phyloP scores from a whole-genome alignment of 2,329 filamentous ascomycete genomes.

The Alternaria brassicicola region DNA sequence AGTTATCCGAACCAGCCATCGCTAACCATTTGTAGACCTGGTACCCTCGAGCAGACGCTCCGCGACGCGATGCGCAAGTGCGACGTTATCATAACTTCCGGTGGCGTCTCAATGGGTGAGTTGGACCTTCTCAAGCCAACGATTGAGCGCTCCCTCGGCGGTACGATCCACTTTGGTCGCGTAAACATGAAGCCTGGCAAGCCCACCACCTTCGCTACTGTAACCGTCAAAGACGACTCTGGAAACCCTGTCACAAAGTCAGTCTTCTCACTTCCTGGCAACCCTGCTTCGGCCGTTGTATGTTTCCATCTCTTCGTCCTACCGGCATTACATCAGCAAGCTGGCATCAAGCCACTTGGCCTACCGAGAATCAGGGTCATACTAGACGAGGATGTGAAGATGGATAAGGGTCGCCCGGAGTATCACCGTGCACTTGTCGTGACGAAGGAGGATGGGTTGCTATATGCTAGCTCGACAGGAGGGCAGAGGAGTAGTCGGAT shows the following conservation, averaged over 20 bases:
- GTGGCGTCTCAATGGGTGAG: constrained; percentile 97
- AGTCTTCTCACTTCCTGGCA: constrained; percentile 91
- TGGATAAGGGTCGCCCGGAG: constrained; percentile 79
- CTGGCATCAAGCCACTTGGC: constrained; percentile 71
- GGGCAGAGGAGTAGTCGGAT: constrained; percentile 89
- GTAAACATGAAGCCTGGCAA: constrained; percentile 99
- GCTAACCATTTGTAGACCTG: constrained; percentile 56
- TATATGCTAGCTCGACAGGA: constrained; percentile 83
- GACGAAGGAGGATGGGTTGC: constrained; percentile 65
- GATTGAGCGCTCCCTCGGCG: constrained; percentile 85
- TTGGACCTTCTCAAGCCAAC: constrained; percentile 96
- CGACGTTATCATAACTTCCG: constrained; percentile 88
- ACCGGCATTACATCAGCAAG: constrained; percentile 78
- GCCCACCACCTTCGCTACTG: constrained; percentile 93
- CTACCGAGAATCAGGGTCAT: constrained; percentile 74
- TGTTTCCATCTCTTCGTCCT: constrained; percentile 95
- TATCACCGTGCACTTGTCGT: constrained; percentile 85
- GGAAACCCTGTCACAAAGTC: constrained; percentile 65
- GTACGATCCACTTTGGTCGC: constrained; percentile 93
- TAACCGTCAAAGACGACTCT: constrained; percentile 67
- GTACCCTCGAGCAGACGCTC: constrained; percentile 76
- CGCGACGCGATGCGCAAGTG: constrained; percentile 74
- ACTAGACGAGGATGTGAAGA: constrained; percentile 72
- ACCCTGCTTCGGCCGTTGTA: constrained; percentile 90
- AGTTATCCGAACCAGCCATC: neutral